Conservation (phyloP, 2,329 filamentous ascomycete genomes). For the Cladosporium sp. region DNA sequence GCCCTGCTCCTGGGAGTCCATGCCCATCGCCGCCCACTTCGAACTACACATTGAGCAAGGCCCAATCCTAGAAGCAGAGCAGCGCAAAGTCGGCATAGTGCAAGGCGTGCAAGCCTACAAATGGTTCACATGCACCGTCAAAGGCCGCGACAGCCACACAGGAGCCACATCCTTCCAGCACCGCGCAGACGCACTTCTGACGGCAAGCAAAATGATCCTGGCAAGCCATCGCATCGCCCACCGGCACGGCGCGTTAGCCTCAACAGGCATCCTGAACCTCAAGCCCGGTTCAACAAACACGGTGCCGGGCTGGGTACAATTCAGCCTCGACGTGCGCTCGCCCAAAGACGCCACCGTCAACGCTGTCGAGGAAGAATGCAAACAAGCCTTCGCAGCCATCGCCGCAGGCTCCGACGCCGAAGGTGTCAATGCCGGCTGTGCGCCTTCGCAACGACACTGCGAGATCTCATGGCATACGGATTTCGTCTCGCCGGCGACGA, state of each 20-base stretch:
- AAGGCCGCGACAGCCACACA: slow-evolving; percentile 66
- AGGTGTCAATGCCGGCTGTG: slow-evolving; percentile 40
- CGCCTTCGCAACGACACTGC: slow-evolving; percentile 38
- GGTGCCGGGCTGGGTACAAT: slow-evolving; percentile 62
- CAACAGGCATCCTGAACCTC: slow-evolving; percentile 64
- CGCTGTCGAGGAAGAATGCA: slow-evolving; percentile 52
- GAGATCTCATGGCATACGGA: slow-evolving; percentile 57
- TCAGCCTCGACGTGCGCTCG: slow-evolving; percentile 64
- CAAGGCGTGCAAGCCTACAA: slow-evolving; percentile 69
- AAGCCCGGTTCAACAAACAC: slow-evolving; percentile 69
- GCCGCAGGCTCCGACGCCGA: slow-evolving; percentile 53
- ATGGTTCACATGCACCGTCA: slow-evolving; percentile 65
- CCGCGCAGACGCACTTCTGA: slow-evolving; percentile 64
- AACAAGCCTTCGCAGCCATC: slow-evolving; percentile 55
- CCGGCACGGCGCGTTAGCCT: slow-evolving; percentile 57
- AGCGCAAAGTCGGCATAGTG: slow-evolving; percentile 63
- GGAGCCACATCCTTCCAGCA: slow-evolving; percentile 66
- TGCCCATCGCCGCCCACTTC: slow-evolving; percentile 71
- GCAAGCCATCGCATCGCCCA: slow-evolving; percentile 60
- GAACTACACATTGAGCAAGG: slow-evolving; percentile 85
- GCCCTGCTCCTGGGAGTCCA: slow-evolving; percentile 53
- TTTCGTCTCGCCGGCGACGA: slow-evolving; percentile 56
- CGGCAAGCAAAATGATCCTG: slow-evolving; percentile 63
- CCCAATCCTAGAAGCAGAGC: slow-evolving; percentile 62
- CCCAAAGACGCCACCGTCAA: slow-evolving; percentile 53